Conservation (phyloP, 2,329 filamentous ascomycete species). For the Zasmidium cellare region DNA sequence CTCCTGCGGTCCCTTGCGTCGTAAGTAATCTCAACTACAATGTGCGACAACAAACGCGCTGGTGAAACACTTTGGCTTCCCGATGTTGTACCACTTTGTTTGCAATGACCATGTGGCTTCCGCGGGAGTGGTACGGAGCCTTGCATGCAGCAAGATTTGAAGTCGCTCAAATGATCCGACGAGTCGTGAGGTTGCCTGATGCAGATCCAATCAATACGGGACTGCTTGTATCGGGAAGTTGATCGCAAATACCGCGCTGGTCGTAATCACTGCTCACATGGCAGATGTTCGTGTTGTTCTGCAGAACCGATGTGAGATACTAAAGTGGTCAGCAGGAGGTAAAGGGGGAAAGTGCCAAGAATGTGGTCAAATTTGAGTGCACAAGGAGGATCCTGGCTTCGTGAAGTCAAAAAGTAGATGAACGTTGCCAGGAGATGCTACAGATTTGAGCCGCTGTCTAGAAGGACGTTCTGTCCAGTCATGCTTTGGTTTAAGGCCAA, state of each 20-base stretch:
- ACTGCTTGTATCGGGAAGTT: neutral
- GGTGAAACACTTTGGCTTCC: neutral
- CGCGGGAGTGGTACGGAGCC: constrained; percentile 5
- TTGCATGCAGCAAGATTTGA: constrained; percentile 5
- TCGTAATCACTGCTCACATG: neutral
- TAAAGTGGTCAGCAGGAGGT: neutral
- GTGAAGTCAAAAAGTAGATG: neutral
- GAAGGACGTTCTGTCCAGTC: constrained; percentile 55
- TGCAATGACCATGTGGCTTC: constrained; percentile 11
- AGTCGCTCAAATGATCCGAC: neutral
- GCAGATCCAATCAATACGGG: neutral
- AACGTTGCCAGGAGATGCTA: constrained; percentile 8
- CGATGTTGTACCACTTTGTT: neutral
- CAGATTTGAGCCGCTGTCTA: constrained; percentile 42
- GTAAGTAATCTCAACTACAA: neutral
- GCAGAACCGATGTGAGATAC: neutral
- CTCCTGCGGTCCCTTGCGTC: constrained; percentile 1
- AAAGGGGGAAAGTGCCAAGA: neutral
- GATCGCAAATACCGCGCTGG: neutral
- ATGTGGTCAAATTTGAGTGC: neutral
- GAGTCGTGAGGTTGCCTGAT: neutral
- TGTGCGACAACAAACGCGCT: neutral
- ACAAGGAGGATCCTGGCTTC: neutral
- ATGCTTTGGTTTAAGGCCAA: constrained; percentile 52
- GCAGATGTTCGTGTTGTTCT: neutral